Conservation (phyloP, 805 yeast genomes). For the Saccharomycopsis oosterbeekiorum region DNA sequence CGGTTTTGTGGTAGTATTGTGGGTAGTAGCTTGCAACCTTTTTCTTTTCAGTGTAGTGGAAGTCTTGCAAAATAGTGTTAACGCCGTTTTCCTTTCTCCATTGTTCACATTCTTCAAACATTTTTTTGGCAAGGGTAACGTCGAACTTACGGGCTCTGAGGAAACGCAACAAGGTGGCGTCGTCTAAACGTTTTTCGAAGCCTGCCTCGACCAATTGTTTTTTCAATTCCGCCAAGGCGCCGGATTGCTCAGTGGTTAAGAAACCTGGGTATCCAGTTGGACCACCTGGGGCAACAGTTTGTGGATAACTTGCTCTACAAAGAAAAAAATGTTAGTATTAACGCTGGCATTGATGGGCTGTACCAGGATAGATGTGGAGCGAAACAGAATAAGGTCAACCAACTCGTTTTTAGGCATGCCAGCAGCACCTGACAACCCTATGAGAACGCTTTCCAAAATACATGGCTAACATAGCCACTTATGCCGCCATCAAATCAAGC, state of each 20-base stretch:
- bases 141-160: slow-evolving; percentile 94
- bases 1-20: slow-evolving; percentile 95
- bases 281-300: slow-evolving; percentile 7
- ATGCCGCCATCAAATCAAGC: no score
- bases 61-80: slow-evolving; percentile 76
- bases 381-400: no score
- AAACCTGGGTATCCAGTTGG: slow-evolving; percentile 72
- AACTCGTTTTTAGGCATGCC: no score
- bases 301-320: slow-evolving; percentile 16
- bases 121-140: slow-evolving; percentile 60
- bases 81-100: slow-evolving; percentile 89
- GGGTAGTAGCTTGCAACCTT: slow-evolving; percentile 85
- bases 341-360: slow-evolving; percentile 4
- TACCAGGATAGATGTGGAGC: no score
- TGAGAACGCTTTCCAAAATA: no score
- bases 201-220: slow-evolving; percentile 51
- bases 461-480: no score
- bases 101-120: slow-evolving; percentile 80
- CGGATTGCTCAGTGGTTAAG: slow-evolving; percentile 58
- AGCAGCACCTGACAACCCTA: no score
- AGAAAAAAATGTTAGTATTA: not conserved
- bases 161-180: slow-evolving; percentile 74
- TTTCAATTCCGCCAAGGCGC: slow-evolving; percentile 48
- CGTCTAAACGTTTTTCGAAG: slow-evolving; percentile 72
- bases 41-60: slow-evolving; percentile 89